phyloP scores from a whole-genome alignment of 768 basidiomycete species.

The Lactifluus echinatus region DNA sequence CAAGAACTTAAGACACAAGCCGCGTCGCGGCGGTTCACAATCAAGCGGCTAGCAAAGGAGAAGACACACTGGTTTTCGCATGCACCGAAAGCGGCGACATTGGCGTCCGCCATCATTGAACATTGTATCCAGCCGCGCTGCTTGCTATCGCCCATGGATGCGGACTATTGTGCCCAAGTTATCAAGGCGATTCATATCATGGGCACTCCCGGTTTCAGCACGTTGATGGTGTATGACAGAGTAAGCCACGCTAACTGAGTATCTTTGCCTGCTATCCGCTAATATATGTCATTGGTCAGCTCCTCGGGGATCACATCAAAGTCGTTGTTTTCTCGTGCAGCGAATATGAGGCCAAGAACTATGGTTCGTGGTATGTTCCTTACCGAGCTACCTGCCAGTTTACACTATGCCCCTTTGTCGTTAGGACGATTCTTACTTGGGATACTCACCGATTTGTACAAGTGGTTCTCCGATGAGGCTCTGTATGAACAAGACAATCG shows the following conservation, averaged over 20 bases:
- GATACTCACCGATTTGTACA: constrained; percentile 65
- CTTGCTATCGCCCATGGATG: constrained; percentile 93
- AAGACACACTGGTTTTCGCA: constrained; percentile 79
- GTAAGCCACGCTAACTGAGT: constrained; percentile 34
- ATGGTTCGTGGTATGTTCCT: constrained; percentile 44
- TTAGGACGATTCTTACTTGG: constrained; percentile 81
- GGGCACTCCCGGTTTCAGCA: constrained; percentile 86
- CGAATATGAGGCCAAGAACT: constrained; percentile 93
- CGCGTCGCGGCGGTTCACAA: constrained; percentile 58
- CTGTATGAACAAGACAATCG: constrained; percentile 66
- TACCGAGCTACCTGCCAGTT: not conserved
- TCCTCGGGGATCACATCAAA: constrained; percentile 78
- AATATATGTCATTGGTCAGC: constrained; percentile 34
- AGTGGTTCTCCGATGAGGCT: constrained; percentile 73
- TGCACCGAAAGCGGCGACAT: constrained; percentile 37
- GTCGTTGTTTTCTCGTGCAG: constrained; percentile 87
- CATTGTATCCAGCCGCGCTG: constrained; percentile 91
- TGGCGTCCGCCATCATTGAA: constrained; percentile 65
- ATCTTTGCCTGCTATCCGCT: not conserved
- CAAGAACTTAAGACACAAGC: constrained; percentile 74
- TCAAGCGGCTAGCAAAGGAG: constrained; percentile 69
- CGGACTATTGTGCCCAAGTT: constrained; percentile 87
- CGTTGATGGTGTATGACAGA: constrained; percentile 72
- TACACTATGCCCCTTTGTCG: constrained; percentile 6
- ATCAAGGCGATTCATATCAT: constrained; percentile 80